Evolutionary conservation across 441 rosid species (phyloP), one percentile per base, ranked within the genome.

Genomic region (Pelargonium fulgidum): DNA sequence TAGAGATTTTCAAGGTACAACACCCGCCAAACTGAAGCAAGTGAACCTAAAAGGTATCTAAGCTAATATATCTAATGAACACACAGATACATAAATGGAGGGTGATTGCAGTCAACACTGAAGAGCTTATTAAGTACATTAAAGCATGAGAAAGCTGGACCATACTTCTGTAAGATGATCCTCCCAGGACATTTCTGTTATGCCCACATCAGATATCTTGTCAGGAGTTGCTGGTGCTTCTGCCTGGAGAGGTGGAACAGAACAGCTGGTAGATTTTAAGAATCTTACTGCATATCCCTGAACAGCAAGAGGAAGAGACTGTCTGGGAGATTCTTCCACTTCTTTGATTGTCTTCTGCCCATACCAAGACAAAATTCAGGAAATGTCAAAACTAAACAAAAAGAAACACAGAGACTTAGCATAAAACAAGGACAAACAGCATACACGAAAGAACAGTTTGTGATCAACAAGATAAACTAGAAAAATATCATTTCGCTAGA

Each of bases 101-200:
- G 61, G 19, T 54, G 19, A 54, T 54, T 16, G 0, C 6, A 54
- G 61, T 17, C 61, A 54, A 54, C 17, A 54, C 7, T 54, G 61
- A 54, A 54, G 22, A 64, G 67, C 44, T 44, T 36, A 9, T 42
- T 42, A 41, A 73, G 74, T 73, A 22, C 19, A 44, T 26, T 11
- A 4, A 71, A 70, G 13, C 1, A n/a, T 16, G 45, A 72, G 47
- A 77, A 61, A 67, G 42, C 58, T 52, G 59, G 64, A 20, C 47
- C 89, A 66, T 87, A 93, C 99, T 83, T 96, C 97, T 67, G 96
- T 81, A 62, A 89, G 84, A 70, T 83, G 84, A 80, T 88, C 90
- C 77, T 87, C 91, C 88, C 89, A 80, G 22, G 91, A 85, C 68
- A 72, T 68, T 50, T 89, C 93, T 79, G 79, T 63, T 74, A 76